phyloP scores from a whole-genome alignment of 441 rosid species.

The Geranium incanum region DNA sequence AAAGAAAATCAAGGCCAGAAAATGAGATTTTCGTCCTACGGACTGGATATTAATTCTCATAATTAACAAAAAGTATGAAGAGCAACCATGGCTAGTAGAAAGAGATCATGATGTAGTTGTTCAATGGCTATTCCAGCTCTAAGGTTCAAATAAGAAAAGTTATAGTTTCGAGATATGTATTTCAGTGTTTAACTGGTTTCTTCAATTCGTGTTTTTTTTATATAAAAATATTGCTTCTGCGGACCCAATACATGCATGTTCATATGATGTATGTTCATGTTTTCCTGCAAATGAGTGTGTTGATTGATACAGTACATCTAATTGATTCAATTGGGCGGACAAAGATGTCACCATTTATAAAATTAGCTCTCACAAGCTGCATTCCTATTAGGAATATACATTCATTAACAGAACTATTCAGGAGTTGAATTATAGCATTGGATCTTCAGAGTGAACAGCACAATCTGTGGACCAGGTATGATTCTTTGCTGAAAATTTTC shows the following conservation, averaged over 20 bases:
- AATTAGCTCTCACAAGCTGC: background rate
- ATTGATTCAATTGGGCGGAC: background rate
- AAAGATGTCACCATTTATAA: background rate
- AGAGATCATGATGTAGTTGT: background rate
- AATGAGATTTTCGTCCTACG: constrained; percentile 31
- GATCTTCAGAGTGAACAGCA: background rate
- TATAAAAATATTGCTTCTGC: background rate
- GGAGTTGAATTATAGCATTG: background rate
- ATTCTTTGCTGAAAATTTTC: background rate
- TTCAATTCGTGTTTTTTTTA: background rate
- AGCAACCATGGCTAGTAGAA: constrained; percentile 5
- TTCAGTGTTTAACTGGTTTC: background rate
- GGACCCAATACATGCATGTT: too few species aligned
- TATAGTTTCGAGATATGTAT: background rate
- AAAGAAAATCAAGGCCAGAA: constrained; percentile 49
- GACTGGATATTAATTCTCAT: constrained; percentile 1
- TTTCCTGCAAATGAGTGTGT: background rate
- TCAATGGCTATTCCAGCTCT: background rate
- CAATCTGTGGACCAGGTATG: background rate
- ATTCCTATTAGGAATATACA: background rate
- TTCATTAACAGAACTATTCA: background rate
- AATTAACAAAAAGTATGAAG: background rate
- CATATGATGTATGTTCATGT: background rate
- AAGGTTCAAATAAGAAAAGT: background rate
- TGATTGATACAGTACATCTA: background rate